Conservation (phyloP, 768 basidiomycete genomes). For the Pleurotus platypus region DNA sequence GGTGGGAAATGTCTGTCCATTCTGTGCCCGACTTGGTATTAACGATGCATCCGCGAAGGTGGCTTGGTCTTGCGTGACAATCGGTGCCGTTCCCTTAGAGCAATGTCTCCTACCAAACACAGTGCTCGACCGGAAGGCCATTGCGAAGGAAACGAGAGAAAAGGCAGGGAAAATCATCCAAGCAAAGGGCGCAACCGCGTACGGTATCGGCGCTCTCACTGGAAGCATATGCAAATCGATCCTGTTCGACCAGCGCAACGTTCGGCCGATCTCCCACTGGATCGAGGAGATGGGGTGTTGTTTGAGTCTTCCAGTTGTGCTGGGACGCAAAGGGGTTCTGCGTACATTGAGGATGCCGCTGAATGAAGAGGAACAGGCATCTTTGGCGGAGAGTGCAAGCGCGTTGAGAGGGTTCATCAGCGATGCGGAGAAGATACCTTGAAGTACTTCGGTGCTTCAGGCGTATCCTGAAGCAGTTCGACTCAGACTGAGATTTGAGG, state of each 20-base stretch:
- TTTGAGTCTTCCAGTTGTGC: slow-evolving; percentile 11
- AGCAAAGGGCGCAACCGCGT: slow-evolving; percentile 14
- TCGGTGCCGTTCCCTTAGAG: slow-evolving; percentile 9
- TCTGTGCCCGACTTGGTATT: neutral
- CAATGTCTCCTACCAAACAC: slow-evolving; percentile 8
- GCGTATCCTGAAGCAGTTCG: no score
- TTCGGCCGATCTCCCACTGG: slow-evolving; percentile 14
- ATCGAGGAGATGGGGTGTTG: slow-evolving; percentile 9
- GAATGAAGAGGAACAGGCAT: slow-evolving; percentile 6
- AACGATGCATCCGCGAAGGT: slow-evolving; percentile 1
- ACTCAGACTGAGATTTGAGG: no score
- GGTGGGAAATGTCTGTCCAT: neutral
- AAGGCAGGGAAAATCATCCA: slow-evolving; percentile 12
- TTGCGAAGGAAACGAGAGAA: slow-evolving; percentile 4
- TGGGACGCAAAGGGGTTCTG: slow-evolving; percentile 10
- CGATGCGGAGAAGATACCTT: slow-evolving; percentile 3
- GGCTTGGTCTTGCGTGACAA: slow-evolving; percentile 12
- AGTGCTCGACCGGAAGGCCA: neutral
- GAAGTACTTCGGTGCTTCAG: neutral
- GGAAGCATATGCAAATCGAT: slow-evolving; percentile 15
- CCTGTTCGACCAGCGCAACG: slow-evolving; percentile 11
- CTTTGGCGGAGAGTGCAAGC: slow-evolving; percentile 9
- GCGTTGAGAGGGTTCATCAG: slow-evolving; percentile 7
- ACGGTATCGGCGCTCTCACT: slow-evolving; percentile 11
- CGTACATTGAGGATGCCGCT: slow-evolving; percentile 10